Base-by-base conservation (phyloP, 495 filamentous ascomycete species). In the Penicillium lividum region DNA sequence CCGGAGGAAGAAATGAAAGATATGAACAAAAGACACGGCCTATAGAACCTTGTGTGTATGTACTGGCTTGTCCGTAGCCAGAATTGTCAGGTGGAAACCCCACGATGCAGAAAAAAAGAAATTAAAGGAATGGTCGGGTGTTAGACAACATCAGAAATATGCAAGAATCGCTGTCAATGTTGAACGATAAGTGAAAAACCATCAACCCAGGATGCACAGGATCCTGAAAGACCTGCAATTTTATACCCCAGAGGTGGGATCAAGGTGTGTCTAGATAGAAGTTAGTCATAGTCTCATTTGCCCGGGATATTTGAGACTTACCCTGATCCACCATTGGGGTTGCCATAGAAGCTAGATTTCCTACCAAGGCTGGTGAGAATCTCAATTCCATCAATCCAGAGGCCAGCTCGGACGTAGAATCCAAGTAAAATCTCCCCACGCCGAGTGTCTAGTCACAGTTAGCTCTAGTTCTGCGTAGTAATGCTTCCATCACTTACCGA, bases 351-450 rank as follows among this genome's bases (percentile, higher is more conserved):
- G 44, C 87, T 85, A 5, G 93, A 97, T 69, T 86, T 89, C 58
- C 94, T 82, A 31, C 92, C 93, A 30, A 89, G 73, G 65, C 88
- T 97, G 7, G 94, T 97, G 66, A 97, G 70, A 56, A 98, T 88
- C 68, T 97, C 91, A 53, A 98, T 84, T 13, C 85, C 94, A 71
- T 97, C 92, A 59, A 97, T 89, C 89, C 91, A 94, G 36, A 83
- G 73, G 10, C 91, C 91, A 43, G 90, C 84, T 59, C 92, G 80
- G 52, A 97, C 76, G 64, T 88, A 86, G 71, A 98, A 98, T 11
- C 94, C 94, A 52, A 91, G 82, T 11, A 98, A 73, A 55, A 89
- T 87, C 73, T 98, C 94, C 42, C 93, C 93, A 57, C 86, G 82
- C 55, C 91, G 84, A 11, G 89, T 88, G 73, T 98, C 93, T 85